Evolutionary conservation across 345 rosid species (phyloP).

Genomic region (Kandelia obovata): DNA sequence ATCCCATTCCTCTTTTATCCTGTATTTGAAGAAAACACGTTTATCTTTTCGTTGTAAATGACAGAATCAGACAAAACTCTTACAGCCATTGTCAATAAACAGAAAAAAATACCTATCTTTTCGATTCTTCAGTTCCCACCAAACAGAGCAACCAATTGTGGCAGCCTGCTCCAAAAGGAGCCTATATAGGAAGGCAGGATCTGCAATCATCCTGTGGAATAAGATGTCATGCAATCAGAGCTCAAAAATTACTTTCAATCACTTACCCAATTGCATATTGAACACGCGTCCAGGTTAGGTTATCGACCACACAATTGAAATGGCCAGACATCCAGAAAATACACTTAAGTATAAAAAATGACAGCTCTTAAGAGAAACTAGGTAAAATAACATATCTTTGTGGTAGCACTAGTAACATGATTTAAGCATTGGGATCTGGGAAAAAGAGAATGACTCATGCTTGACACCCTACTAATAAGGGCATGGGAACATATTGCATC

Average conservation of each 20-base stretch:
- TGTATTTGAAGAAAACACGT: conserved; percentile 25
- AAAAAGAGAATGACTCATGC: no score
- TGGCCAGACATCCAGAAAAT: no score
- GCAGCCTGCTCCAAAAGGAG: conserved; percentile 86
- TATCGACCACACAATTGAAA: no score
- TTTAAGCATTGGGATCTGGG: no score
- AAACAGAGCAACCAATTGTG: conserved; percentile 76
- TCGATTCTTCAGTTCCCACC: conserved; percentile 89
- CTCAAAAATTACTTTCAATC: neutral
- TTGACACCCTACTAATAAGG: no score
- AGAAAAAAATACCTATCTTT: conserved; percentile 57
- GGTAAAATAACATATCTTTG: no score
- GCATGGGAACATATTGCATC: no score
- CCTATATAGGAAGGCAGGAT: conserved; percentile 82
- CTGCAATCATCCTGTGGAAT: conserved; percentile 80
- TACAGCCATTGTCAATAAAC: neutral
- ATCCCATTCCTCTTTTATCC: conserved; percentile 93
- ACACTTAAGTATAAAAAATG: no score
- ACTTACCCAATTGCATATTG: neutral
- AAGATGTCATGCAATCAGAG: conserved; percentile 10
- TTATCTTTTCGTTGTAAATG: conserved; percentile 20
- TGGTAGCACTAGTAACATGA: no score
- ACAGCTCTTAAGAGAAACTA: no score
- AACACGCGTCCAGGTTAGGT: neutral
- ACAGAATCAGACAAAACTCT: neutral